Evolutionary conservation across 768 basidiomycete species (phyloP), one percentile per base, ranked within the genome.

Genomic region (Serendipita sp.): DNA sequence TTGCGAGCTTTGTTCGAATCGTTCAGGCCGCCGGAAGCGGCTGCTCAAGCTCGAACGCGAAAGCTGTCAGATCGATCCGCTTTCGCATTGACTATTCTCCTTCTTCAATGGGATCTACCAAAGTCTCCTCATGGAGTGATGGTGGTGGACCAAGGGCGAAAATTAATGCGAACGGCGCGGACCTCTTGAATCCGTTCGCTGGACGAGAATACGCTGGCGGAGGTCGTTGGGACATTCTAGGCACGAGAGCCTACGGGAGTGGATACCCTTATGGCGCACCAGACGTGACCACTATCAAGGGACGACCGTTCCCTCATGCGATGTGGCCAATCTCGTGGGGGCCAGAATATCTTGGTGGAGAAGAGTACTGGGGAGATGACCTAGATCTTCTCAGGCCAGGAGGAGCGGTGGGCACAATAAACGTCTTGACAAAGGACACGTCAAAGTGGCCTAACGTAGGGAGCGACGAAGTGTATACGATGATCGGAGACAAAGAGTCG

Each of bases 321-420:
- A 33, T 50, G 34, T 63, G 63, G 33, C 58, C 50, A 18, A 48
- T 66, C 27, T 63, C 55, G 44, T 64, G 62, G 63, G 29, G 53
- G 8, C 23, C 43, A 34, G 27, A 18, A 18, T 63, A 63, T 58
- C 37, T 55, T 43, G 48, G 44, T 16, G 34, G 40, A 15, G 64
- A 60, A 5, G 63, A 64, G 64, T 55, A 65, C 27, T 44, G 40
- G 58, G 29, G 37, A 3, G 43, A n/a, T 60, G 18, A 36, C 3
- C 50, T 58, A n/a, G 64, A 55, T 18, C 29, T 55, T 27, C 55
- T 44, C 16, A 27, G 64, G 23, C 64, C 64, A 3, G 64, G 65
- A 3, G 64, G 65, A 34, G 43, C 13, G 23, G n/a, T 64, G 29
- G 52, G 46, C 34, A 31, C 11, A 18, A n/a, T 31, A 34, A 18